These are phyloP conservation scores for Chalaropsis thielavioides DNA, from an alignment of 2,329 filamentous ascomycete species.

Conservation along the genomic window DNA sequence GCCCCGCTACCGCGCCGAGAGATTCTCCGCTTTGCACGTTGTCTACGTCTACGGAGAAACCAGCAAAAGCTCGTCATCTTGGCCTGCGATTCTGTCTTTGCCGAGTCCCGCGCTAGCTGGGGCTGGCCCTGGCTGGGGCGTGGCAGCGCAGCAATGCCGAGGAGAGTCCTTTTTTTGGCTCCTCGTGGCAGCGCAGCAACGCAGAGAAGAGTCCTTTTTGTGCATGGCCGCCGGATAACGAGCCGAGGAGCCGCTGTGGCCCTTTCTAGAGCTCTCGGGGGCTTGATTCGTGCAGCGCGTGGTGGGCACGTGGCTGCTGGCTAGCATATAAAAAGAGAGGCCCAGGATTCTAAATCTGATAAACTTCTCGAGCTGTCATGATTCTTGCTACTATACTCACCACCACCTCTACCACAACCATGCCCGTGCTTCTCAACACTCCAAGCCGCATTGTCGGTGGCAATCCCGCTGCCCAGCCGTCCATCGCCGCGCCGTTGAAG, in stretches of 20 bases:
- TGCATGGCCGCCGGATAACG: neutral
- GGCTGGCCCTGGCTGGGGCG: too few species aligned
- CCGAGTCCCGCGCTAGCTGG: too few species aligned
- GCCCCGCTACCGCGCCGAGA: neutral
- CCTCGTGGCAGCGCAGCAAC: too few species aligned
- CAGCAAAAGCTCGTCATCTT: neutral
- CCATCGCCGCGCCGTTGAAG: conserved; percentile 22
- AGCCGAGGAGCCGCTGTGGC: too few species aligned
- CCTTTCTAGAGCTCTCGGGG: too few species aligned
- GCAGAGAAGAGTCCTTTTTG: too few species aligned
- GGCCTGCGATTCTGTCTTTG: neutral
- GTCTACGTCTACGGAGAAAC: neutral
- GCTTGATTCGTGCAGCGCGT: neutral
- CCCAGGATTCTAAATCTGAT: neutral
- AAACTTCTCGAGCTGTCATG: too few species aligned
- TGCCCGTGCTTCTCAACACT: conserved; percentile 8
- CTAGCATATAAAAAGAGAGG: neutral
- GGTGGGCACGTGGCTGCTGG: neutral
- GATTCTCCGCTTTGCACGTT: neutral
- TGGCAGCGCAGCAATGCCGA: too few species aligned
- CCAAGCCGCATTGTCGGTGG: conserved; percentile 10
- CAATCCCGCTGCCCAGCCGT: conserved; percentile 12
- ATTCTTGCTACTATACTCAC: too few species aligned
- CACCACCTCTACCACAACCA: neutral
- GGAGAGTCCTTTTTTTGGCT: too few species aligned